These are phyloP conservation scores for Dendrobium catenatum DNA, from an alignment of 106 monocot genomes.

Conservation along the genomic window DNA sequence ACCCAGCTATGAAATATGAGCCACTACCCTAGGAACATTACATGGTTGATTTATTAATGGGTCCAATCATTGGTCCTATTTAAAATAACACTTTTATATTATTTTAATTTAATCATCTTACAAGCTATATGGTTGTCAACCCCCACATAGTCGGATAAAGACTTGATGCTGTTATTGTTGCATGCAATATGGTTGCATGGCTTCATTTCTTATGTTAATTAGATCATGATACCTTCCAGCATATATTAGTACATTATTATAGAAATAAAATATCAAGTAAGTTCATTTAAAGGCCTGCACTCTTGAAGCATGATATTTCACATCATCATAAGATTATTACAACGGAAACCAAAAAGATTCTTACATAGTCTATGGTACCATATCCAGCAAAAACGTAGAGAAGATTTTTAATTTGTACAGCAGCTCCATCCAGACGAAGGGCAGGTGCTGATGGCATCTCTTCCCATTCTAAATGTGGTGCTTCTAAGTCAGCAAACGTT, in stretches of 20 bases:
- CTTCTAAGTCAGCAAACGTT: constrained; percentile 71
- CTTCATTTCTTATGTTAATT: not conserved
- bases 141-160: no score
- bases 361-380: constrained; percentile 59
- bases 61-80: no score
- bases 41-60: no score
- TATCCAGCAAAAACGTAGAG: constrained; percentile 80
- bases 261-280: not conserved
- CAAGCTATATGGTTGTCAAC: no score
- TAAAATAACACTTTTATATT: no score
- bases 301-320: not conserved
- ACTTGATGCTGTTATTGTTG: no score
- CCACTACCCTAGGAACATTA: no score
- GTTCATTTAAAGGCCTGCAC: not conserved
- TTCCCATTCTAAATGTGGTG: constrained; percentile 68
- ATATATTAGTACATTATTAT: not conserved
- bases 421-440: constrained; percentile 69
- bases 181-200: not conserved
- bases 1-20: no score
- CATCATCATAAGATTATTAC: not conserved
- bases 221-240: not conserved
- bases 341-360: not conserved
- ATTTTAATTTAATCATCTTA: no score
- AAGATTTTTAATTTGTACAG: constrained; percentile 65
- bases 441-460: constrained; percentile 69